phyloP scores from a whole-genome alignment of 176 grass and related monocot genomes.

The Lolium multiflorum region DNA sequence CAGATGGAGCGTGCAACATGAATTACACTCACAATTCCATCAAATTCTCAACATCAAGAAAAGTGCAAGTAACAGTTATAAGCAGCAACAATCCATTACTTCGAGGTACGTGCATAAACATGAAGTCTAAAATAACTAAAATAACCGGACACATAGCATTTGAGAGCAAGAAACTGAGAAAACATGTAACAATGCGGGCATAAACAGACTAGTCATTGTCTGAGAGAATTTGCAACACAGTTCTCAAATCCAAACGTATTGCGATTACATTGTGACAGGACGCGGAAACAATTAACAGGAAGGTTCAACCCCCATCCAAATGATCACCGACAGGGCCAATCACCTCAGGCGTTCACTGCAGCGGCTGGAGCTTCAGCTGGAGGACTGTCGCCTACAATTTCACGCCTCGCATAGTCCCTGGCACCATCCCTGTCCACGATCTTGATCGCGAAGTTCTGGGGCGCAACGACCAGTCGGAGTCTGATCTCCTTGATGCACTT shows the following conservation, averaged over 20 bases:
- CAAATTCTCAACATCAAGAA: neutral
- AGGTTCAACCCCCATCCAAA: neutral
- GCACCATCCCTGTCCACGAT: slow-evolving; percentile 61
- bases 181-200: slow-evolving; percentile 6
- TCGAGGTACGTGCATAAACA: neutral
- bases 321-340: neutral
- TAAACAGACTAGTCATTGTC: slow-evolving; percentile 10
- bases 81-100: neutral
- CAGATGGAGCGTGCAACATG: neutral
- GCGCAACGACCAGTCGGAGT: slow-evolving; percentile 75
- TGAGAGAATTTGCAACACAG: slow-evolving; percentile 41
- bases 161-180: neutral
- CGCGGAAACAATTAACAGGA: slow-evolving; percentile 33
- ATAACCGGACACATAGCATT: neutral
- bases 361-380: slow-evolving; percentile 21
- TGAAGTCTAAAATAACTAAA: neutral
- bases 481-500: slow-evolving; percentile 89
- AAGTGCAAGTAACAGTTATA: neutral
- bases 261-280: slow-evolving; percentile 42
- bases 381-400: slow-evolving; percentile 16
- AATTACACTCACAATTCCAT: too few species aligned
- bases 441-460: slow-evolving; percentile 87
- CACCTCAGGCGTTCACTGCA: neutral
- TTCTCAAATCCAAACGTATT: slow-evolving; percentile 16
- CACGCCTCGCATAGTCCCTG: slow-evolving; percentile 30